A percentile compares a stretch with the other conserved stretches of the same genome.
phyloP scores from a whole-genome alignment of 2,329 filamentous ascomycete species.

The Sphaerulina populicola region DNA sequence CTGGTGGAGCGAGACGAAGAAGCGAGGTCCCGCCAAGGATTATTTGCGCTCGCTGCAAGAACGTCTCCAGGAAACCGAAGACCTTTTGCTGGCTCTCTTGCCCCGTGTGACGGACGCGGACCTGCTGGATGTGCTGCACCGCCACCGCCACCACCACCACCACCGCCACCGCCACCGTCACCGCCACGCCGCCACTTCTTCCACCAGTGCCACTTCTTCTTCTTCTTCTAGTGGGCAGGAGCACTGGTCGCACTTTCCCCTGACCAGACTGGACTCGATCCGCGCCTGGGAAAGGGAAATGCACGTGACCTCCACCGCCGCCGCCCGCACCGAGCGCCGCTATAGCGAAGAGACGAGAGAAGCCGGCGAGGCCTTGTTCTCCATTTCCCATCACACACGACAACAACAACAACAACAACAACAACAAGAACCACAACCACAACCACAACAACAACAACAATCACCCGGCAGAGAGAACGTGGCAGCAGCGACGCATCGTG shows the following conservation, averaged over 20 bases:
- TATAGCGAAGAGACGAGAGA: slow-evolving; percentile 22
- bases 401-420: slow-evolving; percentile 7
- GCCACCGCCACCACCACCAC: slow-evolving; percentile 7
- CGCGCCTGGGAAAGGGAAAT: too few relatives aligned
- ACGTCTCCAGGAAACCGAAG: slow-evolving; percentile 20
- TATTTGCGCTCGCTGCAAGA: slow-evolving; percentile 22
- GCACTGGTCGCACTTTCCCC: slow-evolving; percentile 16
- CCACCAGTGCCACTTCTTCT: slow-evolving; percentile 14
- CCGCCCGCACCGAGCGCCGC: slow-evolving; percentile 9
- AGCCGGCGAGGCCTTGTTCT: slow-evolving; percentile 20
- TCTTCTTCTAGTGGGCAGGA: too few relatives aligned
- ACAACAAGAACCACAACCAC: slow-evolving; percentile 4
- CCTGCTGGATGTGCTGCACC: slow-evolving; percentile 11
- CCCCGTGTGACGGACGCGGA: slow-evolving; percentile 13
- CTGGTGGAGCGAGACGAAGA: slow-evolving; percentile 24
- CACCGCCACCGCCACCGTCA: too few relatives aligned
- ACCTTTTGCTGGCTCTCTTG: slow-evolving; percentile 14
- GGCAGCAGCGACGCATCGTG: background rate
- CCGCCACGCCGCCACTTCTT: slow-evolving; percentile 3
- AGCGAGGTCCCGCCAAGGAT: slow-evolving; percentile 22
- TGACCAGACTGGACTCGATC: slow-evolving; percentile 15
- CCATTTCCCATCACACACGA: slow-evolving; percentile 16
- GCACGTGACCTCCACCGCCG: too few relatives aligned
- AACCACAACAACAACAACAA: slow-evolving; percentile 6
- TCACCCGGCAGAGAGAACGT: background rate